Conservation (phyloP, 176 grass and related monocot species). For the Musa troglodytarum region DNA sequence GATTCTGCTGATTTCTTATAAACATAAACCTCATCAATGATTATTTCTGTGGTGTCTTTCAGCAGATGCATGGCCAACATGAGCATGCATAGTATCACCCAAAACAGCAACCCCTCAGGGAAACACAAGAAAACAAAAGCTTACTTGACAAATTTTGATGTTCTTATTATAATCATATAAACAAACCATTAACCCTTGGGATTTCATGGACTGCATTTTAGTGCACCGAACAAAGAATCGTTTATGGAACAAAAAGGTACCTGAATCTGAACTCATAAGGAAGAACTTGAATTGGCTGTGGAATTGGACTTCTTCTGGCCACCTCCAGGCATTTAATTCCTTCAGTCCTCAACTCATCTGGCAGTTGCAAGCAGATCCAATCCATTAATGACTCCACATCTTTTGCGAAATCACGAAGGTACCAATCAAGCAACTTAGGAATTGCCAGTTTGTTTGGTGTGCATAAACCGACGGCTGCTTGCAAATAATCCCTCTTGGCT, state of each 20-base stretch:
- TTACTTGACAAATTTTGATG: background rate
- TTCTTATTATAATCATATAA: background rate
- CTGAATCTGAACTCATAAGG: slow-evolving; percentile 94
- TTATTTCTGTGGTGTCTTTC: too few species aligned
- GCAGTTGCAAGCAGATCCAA: slow-evolving; percentile 94
- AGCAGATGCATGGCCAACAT: too few species aligned
- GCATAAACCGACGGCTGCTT: slow-evolving; percentile 61
- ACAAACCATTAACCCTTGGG: background rate
- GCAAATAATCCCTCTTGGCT: slow-evolving; percentile 75
- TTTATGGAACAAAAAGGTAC: slow-evolving; percentile 54
- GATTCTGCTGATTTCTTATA: too few species aligned
- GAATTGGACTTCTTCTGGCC: slow-evolving; percentile 19
- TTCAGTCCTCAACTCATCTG: slow-evolving; percentile 27
- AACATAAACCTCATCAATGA: too few species aligned
- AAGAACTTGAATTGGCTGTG: slow-evolving; percentile 40
- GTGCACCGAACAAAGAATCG: background rate
- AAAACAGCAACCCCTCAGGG: background rate
- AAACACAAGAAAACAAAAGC: background rate
- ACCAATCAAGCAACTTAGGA: slow-evolving; percentile 90
- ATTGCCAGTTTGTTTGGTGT: slow-evolving; percentile 49
- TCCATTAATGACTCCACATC: slow-evolving; percentile 95
- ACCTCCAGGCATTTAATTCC: slow-evolving; percentile 49
- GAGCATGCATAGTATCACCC: background rate
- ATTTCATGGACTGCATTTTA: background rate
- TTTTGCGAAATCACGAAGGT: slow-evolving; percentile 80